phyloP scores from a whole-genome alignment of 208 protist genomes.

The Vickermania ingenoplastis region DNA sequence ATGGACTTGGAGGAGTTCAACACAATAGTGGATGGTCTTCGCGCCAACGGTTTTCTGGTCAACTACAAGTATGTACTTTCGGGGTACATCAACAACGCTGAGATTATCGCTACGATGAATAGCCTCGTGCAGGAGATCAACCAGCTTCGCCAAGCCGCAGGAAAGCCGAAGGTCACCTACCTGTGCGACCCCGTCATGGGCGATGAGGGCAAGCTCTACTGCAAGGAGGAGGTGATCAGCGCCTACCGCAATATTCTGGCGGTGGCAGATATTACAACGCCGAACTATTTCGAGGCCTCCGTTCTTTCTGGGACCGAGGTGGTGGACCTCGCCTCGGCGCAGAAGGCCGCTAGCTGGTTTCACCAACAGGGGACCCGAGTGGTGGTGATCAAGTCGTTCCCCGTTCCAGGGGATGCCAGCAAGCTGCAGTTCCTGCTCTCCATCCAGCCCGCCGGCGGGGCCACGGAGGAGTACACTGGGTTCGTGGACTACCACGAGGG shows the following conservation, averaged over 20 bases:
- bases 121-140: conserved; percentile 58
- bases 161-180: conserved; percentile 25
- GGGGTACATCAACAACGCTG: conserved; percentile 90
- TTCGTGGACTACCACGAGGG: conserved; percentile 60
- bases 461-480: conserved; percentile 34
- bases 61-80: conserved; percentile 88
- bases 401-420: conserved; percentile 18
- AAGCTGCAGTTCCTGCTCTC: conserved; percentile 61
- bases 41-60: conserved; percentile 71
- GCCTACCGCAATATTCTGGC: conserved; percentile 82
- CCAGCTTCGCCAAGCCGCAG: conserved; percentile 23
- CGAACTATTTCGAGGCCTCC: conserved; percentile 93
- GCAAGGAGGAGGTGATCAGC: conserved; percentile 80
- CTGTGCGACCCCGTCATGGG: conserved; percentile 95
- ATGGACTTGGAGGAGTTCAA: conserved; percentile 73
- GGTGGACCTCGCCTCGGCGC: conserved; percentile 36
- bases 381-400: conserved; percentile 86
- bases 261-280: conserved; percentile 78
- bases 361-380: conserved; percentile 49
- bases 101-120: conserved; percentile 60
- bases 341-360: conserved; percentile 68
- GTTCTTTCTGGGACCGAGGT: conserved; percentile 61
- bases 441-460: conserved; percentile 7
- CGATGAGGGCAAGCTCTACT: conserved; percentile 91
- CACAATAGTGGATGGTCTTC: conserved; percentile 74